Percentiles rank a stretch among this genome's conserved stretches.
These are phyloP conservation scores for Candida pseudoglaebosa DNA, from an alignment of 805 yeast species.

Conservation along the genomic window DNA sequence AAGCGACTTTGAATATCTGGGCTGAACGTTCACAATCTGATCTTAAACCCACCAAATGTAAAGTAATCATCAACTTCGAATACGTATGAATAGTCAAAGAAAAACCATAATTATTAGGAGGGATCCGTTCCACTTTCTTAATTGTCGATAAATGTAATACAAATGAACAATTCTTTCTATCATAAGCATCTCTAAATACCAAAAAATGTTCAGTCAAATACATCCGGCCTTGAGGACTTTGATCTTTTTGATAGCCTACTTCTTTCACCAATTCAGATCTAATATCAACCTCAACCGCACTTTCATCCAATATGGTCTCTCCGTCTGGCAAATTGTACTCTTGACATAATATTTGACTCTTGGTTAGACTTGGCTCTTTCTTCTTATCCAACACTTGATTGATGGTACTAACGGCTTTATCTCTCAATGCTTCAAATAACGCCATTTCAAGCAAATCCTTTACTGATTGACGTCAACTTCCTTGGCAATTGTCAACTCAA, in stretches of 20 bases:
- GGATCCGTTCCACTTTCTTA: constrained; percentile 81
- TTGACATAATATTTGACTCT: constrained; percentile 66
- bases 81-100: constrained; percentile 71
- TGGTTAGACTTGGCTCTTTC: constrained; percentile 44
- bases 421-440: constrained; percentile 45
- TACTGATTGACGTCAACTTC: not conserved
- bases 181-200: constrained; percentile 69
- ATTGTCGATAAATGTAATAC: constrained; percentile 72
- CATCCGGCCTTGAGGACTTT: constrained; percentile 56
- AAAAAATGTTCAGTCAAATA: constrained; percentile 72
- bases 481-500: not conserved
- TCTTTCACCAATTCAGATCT: constrained; percentile 20
- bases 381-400: constrained; percentile 42
- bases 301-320: constrained; percentile 63
- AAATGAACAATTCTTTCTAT: constrained; percentile 63
- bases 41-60: constrained; percentile 76
- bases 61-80: constrained; percentile 55
- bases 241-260: constrained; percentile 14
- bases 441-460: constrained; percentile 32
- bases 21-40: constrained; percentile 81
- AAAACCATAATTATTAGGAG: constrained; percentile 70
- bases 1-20: constrained; percentile 53
- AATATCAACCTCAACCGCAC: constrained; percentile 54
- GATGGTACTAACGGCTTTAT: constrained; percentile 44
- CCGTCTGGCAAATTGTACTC: constrained; percentile 69